Conservation (phyloP, 1,284 basidiomycete genomes). For the Gymnopus androsaceus region DNA sequence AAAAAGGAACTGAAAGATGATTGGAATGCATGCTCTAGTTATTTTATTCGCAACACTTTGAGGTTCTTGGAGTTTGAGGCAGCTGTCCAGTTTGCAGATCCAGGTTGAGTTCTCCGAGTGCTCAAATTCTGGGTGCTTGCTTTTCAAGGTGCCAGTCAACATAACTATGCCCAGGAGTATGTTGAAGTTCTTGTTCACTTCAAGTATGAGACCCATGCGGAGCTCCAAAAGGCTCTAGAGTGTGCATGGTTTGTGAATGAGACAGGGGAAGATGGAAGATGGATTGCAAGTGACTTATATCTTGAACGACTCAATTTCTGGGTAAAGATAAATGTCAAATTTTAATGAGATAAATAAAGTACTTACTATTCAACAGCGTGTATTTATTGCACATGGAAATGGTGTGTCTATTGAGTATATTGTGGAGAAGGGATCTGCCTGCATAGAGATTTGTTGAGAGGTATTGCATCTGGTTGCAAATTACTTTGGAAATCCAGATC, state of each 20-base stretch:
- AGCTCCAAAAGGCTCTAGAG: conserved; percentile 22
- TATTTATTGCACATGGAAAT: conserved; percentile 27
- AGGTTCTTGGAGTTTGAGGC: conserved; percentile 30
- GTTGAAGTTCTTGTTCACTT: conserved; percentile 25
- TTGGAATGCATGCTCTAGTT: conserved; percentile 19
- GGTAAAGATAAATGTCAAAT: conserved; percentile 22
- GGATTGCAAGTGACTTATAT: conserved; percentile 25
- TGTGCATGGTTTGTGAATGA: conserved; percentile 28
- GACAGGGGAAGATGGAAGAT: conserved; percentile 20
- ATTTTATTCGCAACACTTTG: conserved; percentile 24
- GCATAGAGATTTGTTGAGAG: conserved; percentile 28
- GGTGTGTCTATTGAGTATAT: conserved; percentile 28
- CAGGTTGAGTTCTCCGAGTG: conserved; percentile 27
- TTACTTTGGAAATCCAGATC: conserved; percentile 25
- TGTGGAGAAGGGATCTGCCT: conserved; percentile 30
- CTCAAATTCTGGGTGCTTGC: conserved; percentile 28
- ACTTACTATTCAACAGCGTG: conserved; percentile 19
- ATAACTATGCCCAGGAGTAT: conserved; percentile 34
- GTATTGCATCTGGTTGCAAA: conserved; percentile 22
- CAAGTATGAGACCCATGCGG: conserved; percentile 27
- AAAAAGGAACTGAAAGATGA: conserved; percentile 19
- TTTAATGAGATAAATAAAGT: too few relatives aligned
- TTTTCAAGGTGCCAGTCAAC: conserved; percentile 28
- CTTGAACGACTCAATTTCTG: conserved; percentile 28
- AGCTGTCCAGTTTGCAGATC: conserved; percentile 28